Evolutionary conservation across 2,329 filamentous ascomycete species (phyloP), one percentile per base, ranked within the genome.

Genomic region (Cladosporium sp.): DNA sequence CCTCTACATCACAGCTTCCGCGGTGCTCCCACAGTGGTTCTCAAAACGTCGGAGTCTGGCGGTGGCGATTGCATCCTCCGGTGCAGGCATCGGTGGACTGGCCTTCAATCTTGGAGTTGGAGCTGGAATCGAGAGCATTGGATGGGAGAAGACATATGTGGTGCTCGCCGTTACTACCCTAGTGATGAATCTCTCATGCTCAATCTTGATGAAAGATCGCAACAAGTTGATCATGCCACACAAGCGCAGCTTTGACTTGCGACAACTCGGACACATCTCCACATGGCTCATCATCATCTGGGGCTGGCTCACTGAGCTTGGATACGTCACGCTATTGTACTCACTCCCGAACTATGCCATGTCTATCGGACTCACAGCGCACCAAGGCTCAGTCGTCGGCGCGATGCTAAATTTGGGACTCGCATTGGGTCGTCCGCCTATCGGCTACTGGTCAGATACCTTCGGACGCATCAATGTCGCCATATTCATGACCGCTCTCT

Each of bases 11-110:
- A 85, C 87, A 1, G 86, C 84, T 5, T 87, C 89, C 4, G 85
- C 85, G 47, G 83, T 92, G 8, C 81, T 90, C 0, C 86, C 89
- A 1, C 89, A 92, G 75, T 92, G 90, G 89, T 92, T 92, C 73
- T 84, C 80, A n/a, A 86, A 84, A 55, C 84, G 83, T 30, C 84
- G 90, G 6, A 89, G 87, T 55, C 82, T 92, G 14, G 90, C 90
- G 10, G 90, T 90, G 66, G 87, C 88, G 1, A 81, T 90, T 18
- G 82, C 84, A 1, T 85, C 89, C 1, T 84, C 87, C 15, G 91
- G 91, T 4, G 87, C 86, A 15, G 91, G 91, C 0, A 80, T 92
- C 12, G 90, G 91, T n/a, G 91, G 91, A 0, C 78, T 92, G 38
- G 77, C 85, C 5, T 92, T 91, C 76, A 87, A 86, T 5, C 81